A percentile compares a stretch with the other conserved stretches of the same genome.
These are phyloP conservation scores for Exserohilum rostratum DNA, from an alignment of 2,329 filamentous ascomycete genomes.

Conservation along the genomic window DNA sequence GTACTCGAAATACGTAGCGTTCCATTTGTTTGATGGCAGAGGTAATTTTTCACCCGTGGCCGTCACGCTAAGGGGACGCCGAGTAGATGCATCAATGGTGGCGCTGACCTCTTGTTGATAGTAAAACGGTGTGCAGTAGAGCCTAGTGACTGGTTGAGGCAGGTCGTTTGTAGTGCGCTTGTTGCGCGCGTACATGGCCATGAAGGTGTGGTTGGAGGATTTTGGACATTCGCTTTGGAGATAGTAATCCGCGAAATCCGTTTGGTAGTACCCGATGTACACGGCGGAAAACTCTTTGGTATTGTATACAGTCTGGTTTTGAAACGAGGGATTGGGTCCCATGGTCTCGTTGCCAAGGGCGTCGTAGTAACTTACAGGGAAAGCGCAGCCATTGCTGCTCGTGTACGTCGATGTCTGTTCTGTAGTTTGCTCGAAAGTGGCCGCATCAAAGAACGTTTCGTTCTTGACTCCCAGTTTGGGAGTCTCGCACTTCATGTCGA, in stretches of 20 bases:
- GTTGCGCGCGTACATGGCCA: constrained; percentile 6
- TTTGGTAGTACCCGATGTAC: constrained; percentile 55
- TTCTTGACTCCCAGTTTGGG: neutral
- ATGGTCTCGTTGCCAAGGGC: neutral
- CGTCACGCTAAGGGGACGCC: constrained; percentile 9
- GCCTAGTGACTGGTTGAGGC: constrained; percentile 20
- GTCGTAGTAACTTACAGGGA: no score
- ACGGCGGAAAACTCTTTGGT: constrained; percentile 37
- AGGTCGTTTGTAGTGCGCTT: constrained; percentile 20
- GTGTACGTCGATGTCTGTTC: no score
- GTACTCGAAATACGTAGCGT: constrained; percentile 42
- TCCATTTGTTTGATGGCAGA: constrained; percentile 41
- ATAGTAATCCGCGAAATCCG: constrained; percentile 42
- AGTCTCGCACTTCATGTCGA: constrained; percentile 45
- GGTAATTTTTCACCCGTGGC: constrained; percentile 29
- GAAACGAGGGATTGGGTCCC: no score
- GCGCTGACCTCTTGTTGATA: constrained; percentile 54
- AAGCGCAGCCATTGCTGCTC: no score
- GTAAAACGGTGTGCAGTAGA: constrained; percentile 47
- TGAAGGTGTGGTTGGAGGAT: constrained; percentile 40
- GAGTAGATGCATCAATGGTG: constrained; percentile 37
- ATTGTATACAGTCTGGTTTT: neutral
- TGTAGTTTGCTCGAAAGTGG: no score
- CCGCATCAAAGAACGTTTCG: no score
- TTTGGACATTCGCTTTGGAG: constrained; percentile 39